Evolutionary conservation across 345 rosid genomes (phyloP).

Genomic region (Barbarea vulgaris): DNA sequence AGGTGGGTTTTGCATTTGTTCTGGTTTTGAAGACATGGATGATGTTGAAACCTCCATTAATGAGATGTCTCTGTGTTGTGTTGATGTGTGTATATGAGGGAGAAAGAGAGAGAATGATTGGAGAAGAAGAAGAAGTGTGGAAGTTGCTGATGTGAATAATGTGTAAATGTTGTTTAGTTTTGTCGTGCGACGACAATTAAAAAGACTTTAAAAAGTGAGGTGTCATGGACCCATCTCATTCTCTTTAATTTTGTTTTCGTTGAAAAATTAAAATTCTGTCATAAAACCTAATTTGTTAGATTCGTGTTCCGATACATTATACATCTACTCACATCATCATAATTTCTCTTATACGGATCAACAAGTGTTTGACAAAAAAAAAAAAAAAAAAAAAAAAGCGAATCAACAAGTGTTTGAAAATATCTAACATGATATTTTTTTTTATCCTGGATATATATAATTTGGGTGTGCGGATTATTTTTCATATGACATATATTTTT

Average conservation of each 20-base stretch:
- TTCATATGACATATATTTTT: neutral
- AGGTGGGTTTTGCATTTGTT: conserved; percentile 58
- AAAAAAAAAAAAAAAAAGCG: neutral
- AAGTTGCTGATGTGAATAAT: conserved; percentile 44
- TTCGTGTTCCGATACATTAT: conserved; percentile 28
- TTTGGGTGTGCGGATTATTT: neutral
- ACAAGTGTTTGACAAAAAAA: conserved; percentile 9
- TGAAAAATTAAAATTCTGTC: neutral
- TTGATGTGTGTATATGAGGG: conserved; percentile 21
- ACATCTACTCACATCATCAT: conserved; percentile 22
- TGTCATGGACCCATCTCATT: conserved; percentile 42
- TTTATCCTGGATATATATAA: neutral
- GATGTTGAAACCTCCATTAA: conserved; percentile 59
- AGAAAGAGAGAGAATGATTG: conserved; percentile 35
- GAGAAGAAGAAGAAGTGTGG: conserved; percentile 39
- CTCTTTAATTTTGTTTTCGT: neutral
- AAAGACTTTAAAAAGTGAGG: conserved; percentile 45
- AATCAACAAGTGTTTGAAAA: conserved; percentile 25
- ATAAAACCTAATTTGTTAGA: conserved; percentile 29
- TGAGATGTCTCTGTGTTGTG: conserved; percentile 20
- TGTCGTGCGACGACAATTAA: conserved; percentile 42
- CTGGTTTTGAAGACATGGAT: conserved; percentile 42
- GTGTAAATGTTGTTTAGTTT: conserved; percentile 39
- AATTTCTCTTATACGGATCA: conserved; percentile 20
- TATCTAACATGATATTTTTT: neutral